These are phyloP conservation scores for Bertia moriformis DNA, from an alignment of 2,329 filamentous ascomycete species.

Conservation along the genomic window DNA sequence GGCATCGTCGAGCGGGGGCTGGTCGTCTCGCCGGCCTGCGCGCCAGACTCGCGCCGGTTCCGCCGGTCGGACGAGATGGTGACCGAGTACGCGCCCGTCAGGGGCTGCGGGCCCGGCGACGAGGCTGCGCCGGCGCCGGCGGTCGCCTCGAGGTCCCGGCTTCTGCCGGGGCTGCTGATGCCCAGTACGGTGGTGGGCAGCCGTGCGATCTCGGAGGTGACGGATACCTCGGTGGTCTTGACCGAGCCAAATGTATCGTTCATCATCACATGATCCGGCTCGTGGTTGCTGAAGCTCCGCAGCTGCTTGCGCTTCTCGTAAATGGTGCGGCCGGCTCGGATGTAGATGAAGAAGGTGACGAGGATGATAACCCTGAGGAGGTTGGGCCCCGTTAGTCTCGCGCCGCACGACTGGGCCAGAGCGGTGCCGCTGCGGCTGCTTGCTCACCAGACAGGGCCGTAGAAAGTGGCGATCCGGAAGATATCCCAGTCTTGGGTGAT, in stretches of 20 bases:
- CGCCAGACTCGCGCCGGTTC: slow-evolving; percentile 7
- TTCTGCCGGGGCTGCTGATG: slow-evolving; percentile 1
- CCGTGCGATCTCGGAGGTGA: slow-evolving; percentile 33
- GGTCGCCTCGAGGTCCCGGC: not conserved
- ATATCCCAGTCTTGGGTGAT: slow-evolving; percentile 51
- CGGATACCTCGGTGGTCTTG: slow-evolving; percentile 50
- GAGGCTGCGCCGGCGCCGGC: slow-evolving; percentile 1
- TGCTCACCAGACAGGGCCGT: slow-evolving; percentile 53
- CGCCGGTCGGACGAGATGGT: slow-evolving; percentile 28
- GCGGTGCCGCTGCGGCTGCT: not conserved
- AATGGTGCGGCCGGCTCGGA: slow-evolving; percentile 51
- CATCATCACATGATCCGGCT: slow-evolving; percentile 19
- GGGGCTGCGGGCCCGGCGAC: too few relatives aligned
- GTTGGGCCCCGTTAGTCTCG: slow-evolving; percentile 7
- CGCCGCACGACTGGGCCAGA: not conserved
- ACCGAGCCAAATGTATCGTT: slow-evolving; percentile 26
- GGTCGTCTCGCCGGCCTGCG: slow-evolving; percentile 10
- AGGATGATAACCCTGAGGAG: slow-evolving; percentile 39
- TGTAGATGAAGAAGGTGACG: slow-evolving; percentile 50
- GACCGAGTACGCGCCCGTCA: slow-evolving; percentile 27
- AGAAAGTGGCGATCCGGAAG: slow-evolving; percentile 62
- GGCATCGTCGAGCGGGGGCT: slow-evolving; percentile 11
- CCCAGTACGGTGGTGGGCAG: not conserved
- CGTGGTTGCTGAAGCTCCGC: slow-evolving; percentile 31
- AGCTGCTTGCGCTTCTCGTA: slow-evolving; percentile 52